phyloP scores from a whole-genome alignment of 1,284 basidiomycete genomes.

The Cystobasidium sp. region DNA sequence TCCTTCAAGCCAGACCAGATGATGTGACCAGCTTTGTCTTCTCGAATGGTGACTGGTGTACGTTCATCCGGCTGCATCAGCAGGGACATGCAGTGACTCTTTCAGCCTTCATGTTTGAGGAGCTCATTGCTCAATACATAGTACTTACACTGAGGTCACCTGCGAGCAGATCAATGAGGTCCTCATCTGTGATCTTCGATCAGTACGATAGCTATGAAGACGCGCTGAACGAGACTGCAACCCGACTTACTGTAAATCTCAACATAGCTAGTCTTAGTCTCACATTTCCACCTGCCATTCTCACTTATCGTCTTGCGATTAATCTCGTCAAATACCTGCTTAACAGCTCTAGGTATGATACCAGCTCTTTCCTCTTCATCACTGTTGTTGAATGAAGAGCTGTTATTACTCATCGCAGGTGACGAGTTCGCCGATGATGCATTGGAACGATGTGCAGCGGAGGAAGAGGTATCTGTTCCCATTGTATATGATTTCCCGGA shows the following conservation, averaged over 20 bases:
- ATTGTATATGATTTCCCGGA: conserved; percentile 58
- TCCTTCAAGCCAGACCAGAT: conserved; percentile 96
- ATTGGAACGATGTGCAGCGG: not conserved
- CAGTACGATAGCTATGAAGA: too few relatives aligned
- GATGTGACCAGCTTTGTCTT: conserved; percentile 94
- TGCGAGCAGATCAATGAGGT: conserved; percentile 84
- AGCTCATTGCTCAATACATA: too few relatives aligned
- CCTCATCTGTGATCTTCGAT: conserved; percentile 55
- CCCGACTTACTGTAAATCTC: conserved; percentile 97
- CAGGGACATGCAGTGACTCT: not conserved
- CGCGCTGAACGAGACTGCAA: too few relatives aligned
- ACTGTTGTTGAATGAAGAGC: not conserved
- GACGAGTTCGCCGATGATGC: not conserved
- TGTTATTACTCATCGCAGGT: too few relatives aligned
- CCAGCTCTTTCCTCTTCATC: conserved; percentile 61
- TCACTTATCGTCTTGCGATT: conserved; percentile 75
- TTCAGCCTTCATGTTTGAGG: too few relatives aligned
- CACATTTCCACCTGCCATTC: conserved; percentile 66
- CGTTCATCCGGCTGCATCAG: conserved; percentile 59
- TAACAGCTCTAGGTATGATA: conserved; percentile 92
- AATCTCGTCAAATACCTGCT: conserved; percentile 82
- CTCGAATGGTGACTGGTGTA: conserved; percentile 90
- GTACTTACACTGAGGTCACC: conserved; percentile 64
- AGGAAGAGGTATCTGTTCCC: conserved; percentile 23
- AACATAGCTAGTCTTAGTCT: conserved; percentile 83